Conservation (phyloP, 1,284 basidiomycete genomes). For the Naganishia liquefaciens region DNA sequence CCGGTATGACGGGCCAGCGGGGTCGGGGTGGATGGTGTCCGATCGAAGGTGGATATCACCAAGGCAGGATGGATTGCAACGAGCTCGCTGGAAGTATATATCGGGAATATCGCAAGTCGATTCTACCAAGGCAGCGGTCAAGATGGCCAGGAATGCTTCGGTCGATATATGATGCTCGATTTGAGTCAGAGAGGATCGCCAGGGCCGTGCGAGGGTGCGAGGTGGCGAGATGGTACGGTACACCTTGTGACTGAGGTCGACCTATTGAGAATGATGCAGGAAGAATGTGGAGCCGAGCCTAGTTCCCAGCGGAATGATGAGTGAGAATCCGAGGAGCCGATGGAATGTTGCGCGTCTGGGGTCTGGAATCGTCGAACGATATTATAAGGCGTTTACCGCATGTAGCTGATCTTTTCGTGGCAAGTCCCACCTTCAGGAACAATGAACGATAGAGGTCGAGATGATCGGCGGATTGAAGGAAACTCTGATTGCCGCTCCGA, state of each 20-base stretch:
- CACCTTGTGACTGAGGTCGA: constrained; percentile 7
- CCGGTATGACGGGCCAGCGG: constrained; percentile 24
- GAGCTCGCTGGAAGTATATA: too few species aligned
- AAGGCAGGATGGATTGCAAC: too few species aligned
- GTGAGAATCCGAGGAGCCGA: constrained; percentile 18
- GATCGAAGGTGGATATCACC: neutral
- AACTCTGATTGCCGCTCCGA: too few species aligned
- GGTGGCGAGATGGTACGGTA: neutral
- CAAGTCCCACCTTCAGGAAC: too few species aligned
- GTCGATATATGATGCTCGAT: too few species aligned
- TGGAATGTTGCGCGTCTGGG: neutral
- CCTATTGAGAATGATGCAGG: neutral
- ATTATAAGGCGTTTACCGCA: constrained; percentile 16
- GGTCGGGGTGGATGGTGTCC: constrained; percentile 16
- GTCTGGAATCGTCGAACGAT: constrained; percentile 1
- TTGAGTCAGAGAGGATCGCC: constrained; percentile 6
- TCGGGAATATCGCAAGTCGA: too few species aligned
- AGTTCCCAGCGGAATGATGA: constrained; percentile 6
- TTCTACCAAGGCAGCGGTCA: too few species aligned
- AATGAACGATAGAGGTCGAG: too few species aligned
- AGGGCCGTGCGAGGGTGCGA: neutral
- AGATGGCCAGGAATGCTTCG: too few species aligned
- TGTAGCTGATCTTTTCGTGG: too few species aligned
- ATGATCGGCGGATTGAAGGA: too few species aligned
- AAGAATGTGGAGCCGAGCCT: neutral